Base-by-base conservation (phyloP, 2,329 filamentous ascomycete genomes). In the Lecanoromycetidae sp. region DNA sequence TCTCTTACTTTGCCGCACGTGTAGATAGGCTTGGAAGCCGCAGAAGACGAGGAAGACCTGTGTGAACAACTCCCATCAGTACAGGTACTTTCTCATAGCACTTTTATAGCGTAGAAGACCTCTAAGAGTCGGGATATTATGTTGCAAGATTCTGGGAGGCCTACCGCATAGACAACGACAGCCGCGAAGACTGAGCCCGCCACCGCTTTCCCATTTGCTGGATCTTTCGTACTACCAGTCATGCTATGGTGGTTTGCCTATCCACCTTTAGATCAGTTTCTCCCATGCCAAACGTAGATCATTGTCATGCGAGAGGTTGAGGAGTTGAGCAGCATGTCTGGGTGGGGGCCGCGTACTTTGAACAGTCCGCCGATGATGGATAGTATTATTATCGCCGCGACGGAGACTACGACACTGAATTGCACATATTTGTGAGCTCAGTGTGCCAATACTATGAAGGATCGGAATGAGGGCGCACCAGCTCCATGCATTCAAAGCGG, bases 11-110 rank as follows among this genome's bases (percentile, higher is more conserved):
- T 88, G 82, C 65, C 87, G 81, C 58, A 86, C 68, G 66, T 96
- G 87, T 52, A 95, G 75, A 60, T 84, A 77, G 54, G 87, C 90
- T 65, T 96, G 90, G 56, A 88, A 77, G 49, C 82, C 84, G 67
- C 90, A 96, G 69, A 94, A 95, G 42, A 93, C 74, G 48, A 95
- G 76, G 72, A 96, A 96, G 15, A 75, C 80, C 88, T 93, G 19
- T 7, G 6, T 20, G n/a, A n/a, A n/a, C n/a, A n/a, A n/a, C n/a
- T n/a, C n/a, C n/a, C n/a, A n/a, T n/a, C n/a, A n/a, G n/a, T n/a
- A n/a, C n/a, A n/a, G n/a, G n/a, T n/a, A n/a, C n/a, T n/a, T n/a
- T n/a, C n/a, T n/a, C n/a, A n/a, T n/a, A n/a, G n/a, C n/a, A n/a
- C n/a, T n/a, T n/a, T n/a, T n/a, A n/a, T n/a, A n/a, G n/a, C n/a